A percentile compares a stretch with the other conserved stretches of the same genome.
These are phyloP conservation scores for Paratinospora sagittata DNA, from an alignment of 164 flowering plant species.

Conservation along the genomic window DNA sequence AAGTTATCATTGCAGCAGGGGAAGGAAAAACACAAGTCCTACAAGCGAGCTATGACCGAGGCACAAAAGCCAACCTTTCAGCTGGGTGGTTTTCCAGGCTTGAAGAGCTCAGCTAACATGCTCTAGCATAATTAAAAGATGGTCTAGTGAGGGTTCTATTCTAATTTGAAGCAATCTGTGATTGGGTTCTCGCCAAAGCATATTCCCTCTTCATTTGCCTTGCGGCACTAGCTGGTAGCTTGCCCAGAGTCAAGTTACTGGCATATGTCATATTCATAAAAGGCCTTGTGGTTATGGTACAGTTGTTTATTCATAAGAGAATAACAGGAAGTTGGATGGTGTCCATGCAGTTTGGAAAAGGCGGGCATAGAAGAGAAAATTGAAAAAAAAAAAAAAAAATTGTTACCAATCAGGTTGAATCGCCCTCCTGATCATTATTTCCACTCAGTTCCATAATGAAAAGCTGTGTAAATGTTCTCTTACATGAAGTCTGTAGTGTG, in stretches of 20 bases:
- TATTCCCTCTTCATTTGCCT: background rate
- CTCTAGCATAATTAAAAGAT: background rate
- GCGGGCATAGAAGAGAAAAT: too few relatives aligned
- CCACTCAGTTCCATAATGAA: too few relatives aligned
- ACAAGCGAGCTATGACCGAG: constrained; percentile 21
- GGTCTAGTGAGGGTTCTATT: background rate
- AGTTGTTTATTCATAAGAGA: background rate
- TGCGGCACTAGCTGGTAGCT: background rate
- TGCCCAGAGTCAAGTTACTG: background rate
- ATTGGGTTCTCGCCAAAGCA: background rate
- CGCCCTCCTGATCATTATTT: too few relatives aligned
- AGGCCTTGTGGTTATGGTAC: background rate
- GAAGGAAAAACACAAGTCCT: constrained; percentile 37
- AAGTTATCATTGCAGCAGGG: constrained; percentile 26
- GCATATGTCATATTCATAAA: background rate
- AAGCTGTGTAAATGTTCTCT: too few relatives aligned
- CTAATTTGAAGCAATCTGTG: background rate
- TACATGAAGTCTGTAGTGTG: too few relatives aligned
- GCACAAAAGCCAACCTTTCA: constrained; percentile 17
- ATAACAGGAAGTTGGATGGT: background rate
- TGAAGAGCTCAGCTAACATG: constrained; percentile 29
- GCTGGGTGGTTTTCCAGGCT: constrained; percentile 15
- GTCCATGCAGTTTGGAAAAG: background rate
- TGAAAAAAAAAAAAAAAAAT: too few relatives aligned
- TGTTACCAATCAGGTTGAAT: too few relatives aligned